Evolutionary conservation across 306 rosid species (phyloP).

Genomic region (cucumber (Cucumis sativus)): DNA sequence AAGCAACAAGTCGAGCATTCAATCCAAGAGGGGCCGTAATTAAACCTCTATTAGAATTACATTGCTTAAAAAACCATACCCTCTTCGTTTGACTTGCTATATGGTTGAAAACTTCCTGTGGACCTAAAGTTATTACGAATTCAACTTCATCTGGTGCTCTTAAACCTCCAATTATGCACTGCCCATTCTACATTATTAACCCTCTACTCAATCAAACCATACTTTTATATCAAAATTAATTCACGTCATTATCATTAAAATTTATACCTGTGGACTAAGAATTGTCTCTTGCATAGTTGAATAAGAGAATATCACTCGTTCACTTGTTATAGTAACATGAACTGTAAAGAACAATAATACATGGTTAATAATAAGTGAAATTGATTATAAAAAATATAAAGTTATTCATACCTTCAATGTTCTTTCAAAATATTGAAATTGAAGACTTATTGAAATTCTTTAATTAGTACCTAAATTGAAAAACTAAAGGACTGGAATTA

Average conservation of each 20-base stretch:
- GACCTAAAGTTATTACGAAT: neutral
- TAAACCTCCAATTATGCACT: neutral
- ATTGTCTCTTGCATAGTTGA: neutral
- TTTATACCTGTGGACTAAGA: neutral
- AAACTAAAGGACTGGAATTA: too few species aligned
- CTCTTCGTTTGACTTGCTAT: neutral
- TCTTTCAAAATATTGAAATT: too few species aligned
- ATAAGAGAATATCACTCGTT: neutral
- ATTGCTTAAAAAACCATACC: neutral
- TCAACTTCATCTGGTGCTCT: neutral
- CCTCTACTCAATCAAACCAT: neutral
- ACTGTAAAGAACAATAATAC: neutral
- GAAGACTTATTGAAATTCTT: too few species aligned
- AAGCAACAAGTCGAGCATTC: neutral
- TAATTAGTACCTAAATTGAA: too few species aligned
- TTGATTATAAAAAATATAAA: too few species aligned
- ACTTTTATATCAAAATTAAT: too few species aligned
- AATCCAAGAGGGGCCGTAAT: neutral
- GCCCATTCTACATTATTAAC: neutral
- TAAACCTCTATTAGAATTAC: neutral
- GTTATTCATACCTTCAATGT: too few species aligned
- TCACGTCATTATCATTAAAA: too few species aligned
- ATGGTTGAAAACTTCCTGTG: neutral
- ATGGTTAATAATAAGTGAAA: too few species aligned
- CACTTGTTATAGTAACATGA: neutral